These are phyloP conservation scores for Peronospora belbahrii DNA, from an alignment of 352 stramenopile genomes.

Conservation along the genomic window DNA sequence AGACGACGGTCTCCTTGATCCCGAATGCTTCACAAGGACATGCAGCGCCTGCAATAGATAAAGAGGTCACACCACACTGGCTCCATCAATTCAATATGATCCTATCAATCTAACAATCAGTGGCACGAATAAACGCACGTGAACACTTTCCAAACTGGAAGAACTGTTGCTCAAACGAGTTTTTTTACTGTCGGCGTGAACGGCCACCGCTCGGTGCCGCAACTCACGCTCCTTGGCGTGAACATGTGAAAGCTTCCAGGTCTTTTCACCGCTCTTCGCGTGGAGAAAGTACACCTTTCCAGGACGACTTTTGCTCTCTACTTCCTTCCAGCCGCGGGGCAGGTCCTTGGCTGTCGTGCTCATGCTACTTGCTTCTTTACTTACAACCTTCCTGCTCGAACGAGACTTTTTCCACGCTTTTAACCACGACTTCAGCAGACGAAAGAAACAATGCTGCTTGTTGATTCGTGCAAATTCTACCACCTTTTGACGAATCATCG, in stretches of 20 bases:
- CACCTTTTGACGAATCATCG: too few relatives aligned
- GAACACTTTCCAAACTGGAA: conserved; percentile 35
- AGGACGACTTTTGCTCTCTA: conserved; percentile 83
- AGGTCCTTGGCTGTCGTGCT: conserved; percentile 51
- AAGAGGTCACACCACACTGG: neutral
- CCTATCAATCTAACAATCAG: neutral
- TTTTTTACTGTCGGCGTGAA: conserved; percentile 29
- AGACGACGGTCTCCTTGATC: conserved; percentile 71
- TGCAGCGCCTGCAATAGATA: conserved; percentile 53
- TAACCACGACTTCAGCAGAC: too few relatives aligned
- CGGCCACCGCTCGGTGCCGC: conserved; percentile 36
- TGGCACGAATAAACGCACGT: conserved; percentile 27
- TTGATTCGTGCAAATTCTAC: too few relatives aligned
- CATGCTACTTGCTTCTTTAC: conserved; percentile 5
- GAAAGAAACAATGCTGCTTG: too few relatives aligned
- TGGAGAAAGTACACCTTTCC: conserved; percentile 83
- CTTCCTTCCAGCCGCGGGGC: conserved; percentile 77
- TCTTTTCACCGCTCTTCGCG: conserved; percentile 80
- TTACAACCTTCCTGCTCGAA: neutral
- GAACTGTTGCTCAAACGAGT: conserved; percentile 10
- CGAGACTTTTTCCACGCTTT: too few relatives aligned
- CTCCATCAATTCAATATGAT: neutral
- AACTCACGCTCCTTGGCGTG: conserved; percentile 76
- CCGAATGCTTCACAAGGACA: conserved; percentile 85
- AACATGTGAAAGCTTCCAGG: conserved; percentile 80